Conservation (phyloP, 1,284 basidiomycete genomes). For the Trichosporon faecale region DNA sequence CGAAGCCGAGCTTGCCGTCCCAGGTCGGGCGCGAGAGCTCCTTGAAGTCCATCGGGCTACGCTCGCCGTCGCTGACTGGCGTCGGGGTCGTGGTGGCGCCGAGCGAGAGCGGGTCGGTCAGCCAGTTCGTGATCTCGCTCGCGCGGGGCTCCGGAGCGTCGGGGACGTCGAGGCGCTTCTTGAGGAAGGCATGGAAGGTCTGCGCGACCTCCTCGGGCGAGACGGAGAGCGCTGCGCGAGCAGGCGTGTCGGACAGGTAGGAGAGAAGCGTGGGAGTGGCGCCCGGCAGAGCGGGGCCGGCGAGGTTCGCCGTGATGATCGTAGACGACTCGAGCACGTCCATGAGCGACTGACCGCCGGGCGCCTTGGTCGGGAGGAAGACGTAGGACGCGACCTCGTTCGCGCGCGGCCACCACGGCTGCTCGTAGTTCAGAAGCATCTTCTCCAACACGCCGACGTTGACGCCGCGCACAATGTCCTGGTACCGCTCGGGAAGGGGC, state of each 20-base stretch:
- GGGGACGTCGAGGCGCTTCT: constrained; percentile 32
- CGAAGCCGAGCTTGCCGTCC: constrained; percentile 55
- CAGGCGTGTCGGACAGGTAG: constrained; percentile 52
- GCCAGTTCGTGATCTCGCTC: constrained; percentile 52
- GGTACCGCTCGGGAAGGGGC: constrained; percentile 36
- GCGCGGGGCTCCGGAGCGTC: constrained; percentile 26
- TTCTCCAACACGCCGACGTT: constrained; percentile 55
- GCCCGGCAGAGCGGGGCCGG: constrained; percentile 36
- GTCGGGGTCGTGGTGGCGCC: constrained; percentile 57
- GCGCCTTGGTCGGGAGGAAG: constrained; percentile 43
- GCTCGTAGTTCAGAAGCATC: constrained; percentile 52
- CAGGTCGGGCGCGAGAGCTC: constrained; percentile 53
- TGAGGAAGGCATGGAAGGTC: constrained; percentile 50
- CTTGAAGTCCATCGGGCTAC: constrained; percentile 55
- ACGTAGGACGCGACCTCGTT: constrained; percentile 49
- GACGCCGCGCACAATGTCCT: constrained; percentile 42
- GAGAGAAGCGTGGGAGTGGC: constrained; percentile 50
- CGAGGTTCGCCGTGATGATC: constrained; percentile 50
- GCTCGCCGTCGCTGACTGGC: constrained; percentile 46
- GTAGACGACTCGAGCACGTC: constrained; percentile 47
- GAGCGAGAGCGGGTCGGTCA: constrained; percentile 52
- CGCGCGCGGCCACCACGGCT: constrained; percentile 55
- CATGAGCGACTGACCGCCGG: constrained; percentile 20
- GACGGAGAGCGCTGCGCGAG: constrained; percentile 34
- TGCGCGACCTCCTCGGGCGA: constrained; percentile 36